Evolutionary conservation across 106 monocot species (phyloP), one percentile per base, ranked within the genome.

Genomic region (Dendrobium officinale): DNA sequence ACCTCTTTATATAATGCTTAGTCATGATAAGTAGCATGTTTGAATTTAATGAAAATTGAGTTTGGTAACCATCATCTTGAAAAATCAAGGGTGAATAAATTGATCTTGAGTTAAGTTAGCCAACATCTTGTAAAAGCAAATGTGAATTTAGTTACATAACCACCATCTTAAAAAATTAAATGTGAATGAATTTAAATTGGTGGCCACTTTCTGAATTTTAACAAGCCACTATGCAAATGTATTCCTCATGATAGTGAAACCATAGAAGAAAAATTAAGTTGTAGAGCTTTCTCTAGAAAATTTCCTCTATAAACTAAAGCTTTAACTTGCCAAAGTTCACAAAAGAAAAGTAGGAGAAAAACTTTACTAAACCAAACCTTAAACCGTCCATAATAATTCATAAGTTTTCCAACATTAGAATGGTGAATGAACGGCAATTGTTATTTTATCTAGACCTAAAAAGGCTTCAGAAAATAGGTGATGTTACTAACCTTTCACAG

Each of bases 401-500:
- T 67, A 27, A 9, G 10, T 67, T n/a, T 70, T 70, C 37, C 37
- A 70, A 70, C 31, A 70, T 37, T 44, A 2, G 74, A 73, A 73
- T 72, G 44, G 37, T 16, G 72, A 70, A n/a, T 33, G 17, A 19
- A 72, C 55, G 8, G 70, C 40, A 22, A 54, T 73, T 37, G 55
- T n/a, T 42, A 43, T 45, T 24, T 10, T n/a, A 44, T 44, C 19
- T 29, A 74, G 26, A 74, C 7, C 64, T 31, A 22, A 86, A 77
- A 26, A 72, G 16, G 42, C 22, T 9, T 42, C 73, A 31, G 4
- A 74, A 66, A 80, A 56, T 42, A 55, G 11, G 31, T 70, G 58
- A 42, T 37, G 27, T 81, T 73, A 15, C 13, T 61, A 81, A 99
- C 98, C 95, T 95, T 82, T 82, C 9, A 84, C 81, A 78, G 89